Base-by-base conservation (phyloP, 306 rosid genomes). In the Canavalia gladiata region DNA sequence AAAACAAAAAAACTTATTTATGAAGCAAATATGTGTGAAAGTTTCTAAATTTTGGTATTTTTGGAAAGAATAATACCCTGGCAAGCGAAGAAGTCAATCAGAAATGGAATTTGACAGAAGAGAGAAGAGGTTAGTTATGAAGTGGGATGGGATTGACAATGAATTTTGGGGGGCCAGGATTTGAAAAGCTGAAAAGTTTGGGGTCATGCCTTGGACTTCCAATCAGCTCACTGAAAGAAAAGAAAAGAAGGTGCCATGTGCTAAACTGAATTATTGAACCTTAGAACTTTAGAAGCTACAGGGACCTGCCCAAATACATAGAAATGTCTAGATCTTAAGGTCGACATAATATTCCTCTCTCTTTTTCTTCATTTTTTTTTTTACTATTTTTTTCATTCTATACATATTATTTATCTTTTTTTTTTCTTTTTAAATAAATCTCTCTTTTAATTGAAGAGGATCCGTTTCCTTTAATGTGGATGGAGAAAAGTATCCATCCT, bases 231-330 rank as follows among this genome's bases (percentile, higher is more conserved):
- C 72, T 45, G 42, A 78, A 81, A 13, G 34, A 67, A 12, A 56
- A 70, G 51, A 52, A 72, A 12, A 58, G 50, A 49, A 58, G 57
- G 3, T 80, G 90, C 92, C 74, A 90, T 92, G 94, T 91, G 97
- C 86, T 74, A 11, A 71, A 12, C 83, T 90, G 78, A 90, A 94
- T 89, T 86, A 94, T 92, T 91, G 92, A 85, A 59, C 57, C 28
- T 76, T 58, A 12, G 92, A 85, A 59, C 57, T n/a, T 76, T 58
- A 12, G 76, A 49, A 87, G 79, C 75, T 57, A 50, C 41, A 75
- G 49, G 31, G 72, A 74, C 54, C 35, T 72, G 75, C 81, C 62
- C 5, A 78, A 74, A 71, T 72, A 78, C 25, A 18, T 18, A 18
- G 25, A 18, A 18, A 18, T 18, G 25, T 18, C 25, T 18, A 18